Evolutionary conservation across 345 rosid species (phyloP).

Genomic region (Pistacia atlantica): DNA sequence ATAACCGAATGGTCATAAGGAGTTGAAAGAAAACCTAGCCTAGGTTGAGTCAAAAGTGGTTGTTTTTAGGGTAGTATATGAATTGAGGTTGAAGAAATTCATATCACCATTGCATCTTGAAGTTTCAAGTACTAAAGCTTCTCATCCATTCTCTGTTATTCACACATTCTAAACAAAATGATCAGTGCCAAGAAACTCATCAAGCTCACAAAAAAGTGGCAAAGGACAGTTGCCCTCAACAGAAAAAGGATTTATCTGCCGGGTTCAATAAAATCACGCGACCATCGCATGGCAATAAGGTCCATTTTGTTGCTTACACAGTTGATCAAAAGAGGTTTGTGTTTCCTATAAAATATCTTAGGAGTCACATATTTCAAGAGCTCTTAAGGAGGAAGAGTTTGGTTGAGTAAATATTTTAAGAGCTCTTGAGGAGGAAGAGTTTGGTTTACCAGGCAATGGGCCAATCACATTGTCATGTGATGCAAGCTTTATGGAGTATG

Average conservation of each 20-base stretch:
- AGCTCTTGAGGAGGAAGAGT: conserved; percentile 45
- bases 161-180: conserved; percentile 1
- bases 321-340: conserved; percentile 14
- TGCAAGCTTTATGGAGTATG: conserved; percentile 28
- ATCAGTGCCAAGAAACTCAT: conserved; percentile 32
- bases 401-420: conserved; percentile 27
- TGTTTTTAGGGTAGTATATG: no score
- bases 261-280: neutral
- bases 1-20: no score
- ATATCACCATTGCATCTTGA: neutral
- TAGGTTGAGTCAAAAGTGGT: no score
- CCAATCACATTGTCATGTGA: conserved; percentile 37
- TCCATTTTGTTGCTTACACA: conserved; percentile 42
- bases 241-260: conserved; percentile 22
- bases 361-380: conserved; percentile 29
- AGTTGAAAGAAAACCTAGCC: no score
- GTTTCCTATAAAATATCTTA: conserved; percentile 23
- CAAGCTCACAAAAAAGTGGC: conserved; percentile 36
- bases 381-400: conserved; percentile 44
- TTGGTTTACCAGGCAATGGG: conserved; percentile 29
- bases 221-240: conserved; percentile 15
- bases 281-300: conserved; percentile 29
- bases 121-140: conserved; percentile 8
- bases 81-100: neutral
- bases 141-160: neutral